These are phyloP conservation scores for Aspergillus floridensis DNA, from an alignment of 2,329 filamentous ascomycete species.

Conservation along the genomic window DNA sequence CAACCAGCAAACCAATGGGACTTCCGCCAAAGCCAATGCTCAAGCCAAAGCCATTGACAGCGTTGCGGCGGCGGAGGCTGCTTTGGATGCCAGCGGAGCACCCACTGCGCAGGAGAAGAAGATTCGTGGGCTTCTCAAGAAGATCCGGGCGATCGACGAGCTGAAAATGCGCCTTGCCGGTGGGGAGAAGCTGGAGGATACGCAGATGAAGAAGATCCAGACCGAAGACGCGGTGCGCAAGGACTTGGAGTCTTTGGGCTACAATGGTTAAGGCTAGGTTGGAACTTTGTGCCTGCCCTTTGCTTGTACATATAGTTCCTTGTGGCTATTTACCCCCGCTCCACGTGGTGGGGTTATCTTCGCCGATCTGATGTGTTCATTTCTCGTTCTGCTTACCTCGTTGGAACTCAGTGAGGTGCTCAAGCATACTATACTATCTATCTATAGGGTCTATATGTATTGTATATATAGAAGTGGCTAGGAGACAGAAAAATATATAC, in stretches of 20 bases:
- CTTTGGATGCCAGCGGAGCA: slow-evolving; percentile 26
- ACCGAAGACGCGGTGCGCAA: slow-evolving; percentile 81
- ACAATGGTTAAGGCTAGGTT: slow-evolving; percentile 30
- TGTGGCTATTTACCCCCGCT: neutral
- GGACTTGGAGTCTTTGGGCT: slow-evolving; percentile 69
- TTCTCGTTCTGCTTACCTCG: neutral
- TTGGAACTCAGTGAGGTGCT: neutral
- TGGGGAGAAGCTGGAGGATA: slow-evolving; percentile 96
- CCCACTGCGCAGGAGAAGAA: slow-evolving; percentile 86
- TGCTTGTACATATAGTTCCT: slow-evolving; percentile 1
- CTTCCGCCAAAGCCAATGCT: slow-evolving; percentile 34
- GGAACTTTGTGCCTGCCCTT: neutral
- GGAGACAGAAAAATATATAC: neutral
- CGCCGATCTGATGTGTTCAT: neutral
- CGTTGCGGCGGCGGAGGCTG: slow-evolving; percentile 19
- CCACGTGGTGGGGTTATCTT: neutral
- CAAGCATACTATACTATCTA: neutral
- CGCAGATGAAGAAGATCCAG: slow-evolving; percentile 95
- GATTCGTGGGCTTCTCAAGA: slow-evolving; percentile 88
- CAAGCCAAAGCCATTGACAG: slow-evolving; percentile 26
- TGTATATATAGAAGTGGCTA: neutral
- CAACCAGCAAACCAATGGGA: slow-evolving; percentile 22
- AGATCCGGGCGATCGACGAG: slow-evolving; percentile 96
- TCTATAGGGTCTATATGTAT: neutral
- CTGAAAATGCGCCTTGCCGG: slow-evolving; percentile 93